Percentiles rank a stretch among this genome's conserved stretches.
phyloP scores from a whole-genome alignment of 352 stramenopile species.

The Globisporangium ultimum region DNA sequence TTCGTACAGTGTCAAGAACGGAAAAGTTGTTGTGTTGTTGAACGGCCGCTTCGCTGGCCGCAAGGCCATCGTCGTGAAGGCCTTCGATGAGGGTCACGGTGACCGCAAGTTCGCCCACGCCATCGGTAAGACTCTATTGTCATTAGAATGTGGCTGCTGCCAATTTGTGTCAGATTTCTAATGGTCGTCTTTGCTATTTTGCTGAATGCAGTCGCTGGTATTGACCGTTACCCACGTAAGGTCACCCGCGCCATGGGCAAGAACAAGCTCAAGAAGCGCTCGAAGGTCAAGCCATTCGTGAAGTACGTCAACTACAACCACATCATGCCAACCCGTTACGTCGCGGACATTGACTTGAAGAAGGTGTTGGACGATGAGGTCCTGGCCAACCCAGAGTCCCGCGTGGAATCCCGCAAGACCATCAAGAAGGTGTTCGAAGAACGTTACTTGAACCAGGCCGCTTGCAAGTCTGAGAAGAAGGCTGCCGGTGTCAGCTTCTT shows the following conservation, averaged over 20 bases:
- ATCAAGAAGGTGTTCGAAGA: slow-evolving; percentile 99
- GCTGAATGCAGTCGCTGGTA: slow-evolving; percentile 82
- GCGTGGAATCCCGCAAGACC: slow-evolving; percentile 95
- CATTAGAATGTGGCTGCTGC: neutral
- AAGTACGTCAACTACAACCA: slow-evolving; percentile 99
- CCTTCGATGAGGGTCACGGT: slow-evolving; percentile 94
- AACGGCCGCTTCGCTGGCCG: slow-evolving; percentile 98
- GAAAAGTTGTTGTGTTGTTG: slow-evolving; percentile 99
- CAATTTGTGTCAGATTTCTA: neutral
- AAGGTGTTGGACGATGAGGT: slow-evolving; percentile 94
- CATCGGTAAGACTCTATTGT: slow-evolving; percentile 64
- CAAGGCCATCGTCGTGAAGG: slow-evolving; percentile 99
- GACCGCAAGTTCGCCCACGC: slow-evolving; percentile 98
- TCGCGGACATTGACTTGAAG: slow-evolving; percentile 99
- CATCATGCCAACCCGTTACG: slow-evolving; percentile 99
- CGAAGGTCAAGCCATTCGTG: slow-evolving; percentile 99
- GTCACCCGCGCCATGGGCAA: slow-evolving; percentile 96
- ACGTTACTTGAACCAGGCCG: slow-evolving; percentile 94
- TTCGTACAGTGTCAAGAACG: slow-evolving; percentile 90
- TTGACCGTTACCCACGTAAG: slow-evolving; percentile 96
- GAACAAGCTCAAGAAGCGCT: slow-evolving; percentile 97
- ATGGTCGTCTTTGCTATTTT: neutral
- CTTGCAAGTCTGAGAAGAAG: slow-evolving; percentile 98
- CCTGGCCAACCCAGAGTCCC: slow-evolving; percentile 75
- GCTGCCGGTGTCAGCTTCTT: slow-evolving; percentile 97